Percentiles rank a stretch among this genome's conserved stretches.
These are phyloP conservation scores for Phytophthora vignae DNA, from an alignment of 352 stramenopile species.

Conservation along the genomic window DNA sequence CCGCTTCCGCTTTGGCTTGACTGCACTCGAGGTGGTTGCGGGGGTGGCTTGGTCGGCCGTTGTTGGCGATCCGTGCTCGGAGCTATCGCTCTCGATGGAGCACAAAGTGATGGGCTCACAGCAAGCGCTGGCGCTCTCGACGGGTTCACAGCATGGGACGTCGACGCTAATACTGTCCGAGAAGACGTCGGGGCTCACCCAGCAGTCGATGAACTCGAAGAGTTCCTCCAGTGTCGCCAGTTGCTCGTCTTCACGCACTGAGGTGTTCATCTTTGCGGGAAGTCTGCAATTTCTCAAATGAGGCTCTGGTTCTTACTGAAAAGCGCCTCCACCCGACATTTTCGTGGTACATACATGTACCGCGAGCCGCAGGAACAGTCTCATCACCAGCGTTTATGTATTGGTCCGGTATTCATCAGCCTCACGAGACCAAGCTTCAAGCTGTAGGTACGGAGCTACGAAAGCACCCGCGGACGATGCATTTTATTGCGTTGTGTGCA, in stretches of 20 bases:
- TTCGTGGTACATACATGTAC: neutral
- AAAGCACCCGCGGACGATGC: neutral
- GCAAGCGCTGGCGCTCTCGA: neutral
- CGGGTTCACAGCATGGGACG: neutral
- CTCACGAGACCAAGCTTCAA: conserved; percentile 1
- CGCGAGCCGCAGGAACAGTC: neutral
- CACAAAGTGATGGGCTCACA: conserved; percentile 2
- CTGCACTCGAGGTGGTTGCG: neutral
- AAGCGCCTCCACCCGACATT: neutral
- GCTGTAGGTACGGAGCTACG: conserved; percentile 7
- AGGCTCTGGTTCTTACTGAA: neutral
- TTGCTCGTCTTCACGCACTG: conserved; percentile 14
- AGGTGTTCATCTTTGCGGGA: conserved; percentile 10
- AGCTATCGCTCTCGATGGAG: neutral
- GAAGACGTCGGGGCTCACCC: conserved; percentile 14
- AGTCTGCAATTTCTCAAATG: conserved; percentile 15
- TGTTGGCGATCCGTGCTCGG: conserved; percentile 1
- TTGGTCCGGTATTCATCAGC: conserved; percentile 6
- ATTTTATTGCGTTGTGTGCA: conserved; percentile 3
- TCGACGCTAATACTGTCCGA: neutral
- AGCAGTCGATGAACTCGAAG: conserved; percentile 41
- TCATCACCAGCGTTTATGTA: conserved; percentile 8
- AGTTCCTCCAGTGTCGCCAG: conserved; percentile 34
- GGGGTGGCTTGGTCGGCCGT: neutral
- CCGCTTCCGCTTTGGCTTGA: conserved; percentile 26